phyloP scores from a whole-genome alignment of 768 basidiomycete species.

The Kwoniella dejecticola region DNA sequence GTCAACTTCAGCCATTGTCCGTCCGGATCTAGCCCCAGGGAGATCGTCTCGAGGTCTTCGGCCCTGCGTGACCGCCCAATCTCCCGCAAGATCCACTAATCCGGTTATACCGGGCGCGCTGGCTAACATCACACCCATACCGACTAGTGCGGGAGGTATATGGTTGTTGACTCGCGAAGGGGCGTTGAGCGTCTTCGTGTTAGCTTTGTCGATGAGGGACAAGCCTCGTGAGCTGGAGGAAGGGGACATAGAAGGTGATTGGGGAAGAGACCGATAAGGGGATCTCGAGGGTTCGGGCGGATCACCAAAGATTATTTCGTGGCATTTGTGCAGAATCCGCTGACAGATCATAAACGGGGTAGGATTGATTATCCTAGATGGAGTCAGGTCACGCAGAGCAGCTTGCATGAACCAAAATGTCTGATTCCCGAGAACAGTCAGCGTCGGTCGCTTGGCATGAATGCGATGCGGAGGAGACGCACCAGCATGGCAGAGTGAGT shows the following conservation, averaged over 20 bases:
- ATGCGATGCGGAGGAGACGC: conserved; percentile 52
- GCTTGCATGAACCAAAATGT: conserved; percentile 99
- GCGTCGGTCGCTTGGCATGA: neutral
- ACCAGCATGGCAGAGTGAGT: conserved; percentile 96
- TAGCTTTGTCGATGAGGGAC: conserved; percentile 55
- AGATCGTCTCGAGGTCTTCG: conserved; percentile 57
- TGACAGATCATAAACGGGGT: conserved; percentile 87
- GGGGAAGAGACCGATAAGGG: conserved; percentile 67
- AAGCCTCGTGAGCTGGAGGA: conserved; percentile 7
- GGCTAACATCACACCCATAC: conserved; percentile 78
- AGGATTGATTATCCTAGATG: conserved; percentile 62
- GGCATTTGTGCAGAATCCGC: conserved; percentile 83
- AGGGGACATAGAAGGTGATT: conserved; percentile 57
- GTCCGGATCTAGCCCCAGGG: conserved; percentile 22
- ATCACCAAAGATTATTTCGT: conserved; percentile 95
- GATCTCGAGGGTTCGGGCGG: conserved; percentile 67
- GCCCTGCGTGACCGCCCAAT: conserved; percentile 88
- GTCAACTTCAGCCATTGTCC: conserved; percentile 61
- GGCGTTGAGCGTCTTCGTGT: neutral
- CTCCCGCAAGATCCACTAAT: conserved; percentile 72
- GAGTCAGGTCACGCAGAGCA: conserved; percentile 76
- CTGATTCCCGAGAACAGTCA: conserved; percentile 58
- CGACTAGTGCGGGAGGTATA: conserved; percentile 74
- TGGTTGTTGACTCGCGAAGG: conserved; percentile 67
- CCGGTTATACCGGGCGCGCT: conserved; percentile 74